Conservation (phyloP, 2,329 filamentous ascomycete species). For the Cordyceps farinosa region DNA sequence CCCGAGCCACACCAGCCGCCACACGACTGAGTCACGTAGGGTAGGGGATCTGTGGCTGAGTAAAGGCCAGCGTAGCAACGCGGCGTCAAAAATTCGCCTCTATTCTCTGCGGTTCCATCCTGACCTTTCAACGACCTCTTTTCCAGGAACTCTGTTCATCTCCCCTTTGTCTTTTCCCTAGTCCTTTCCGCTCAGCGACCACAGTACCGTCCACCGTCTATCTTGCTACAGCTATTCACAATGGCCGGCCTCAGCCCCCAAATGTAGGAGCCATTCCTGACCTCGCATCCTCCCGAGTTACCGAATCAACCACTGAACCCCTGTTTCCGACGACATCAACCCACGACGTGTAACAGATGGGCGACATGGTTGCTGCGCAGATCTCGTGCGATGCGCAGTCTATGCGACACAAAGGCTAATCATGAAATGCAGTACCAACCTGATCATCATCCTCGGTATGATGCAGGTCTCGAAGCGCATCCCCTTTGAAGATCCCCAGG, state of each 20-base stretch:
- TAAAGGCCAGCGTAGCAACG: slow-evolving; percentile 17
- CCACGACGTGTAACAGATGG: background rate
- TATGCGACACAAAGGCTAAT: slow-evolving; percentile 2
- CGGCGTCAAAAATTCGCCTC: slow-evolving; percentile 16
- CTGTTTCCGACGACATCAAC: background rate
- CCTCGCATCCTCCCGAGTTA: background rate
- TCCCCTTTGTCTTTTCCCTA: background rate
- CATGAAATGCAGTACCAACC: slow-evolving; percentile 65
- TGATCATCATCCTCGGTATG: slow-evolving; percentile 93
- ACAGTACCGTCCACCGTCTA: background rate
- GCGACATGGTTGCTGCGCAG: background rate
- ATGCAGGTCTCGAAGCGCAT: slow-evolving; percentile 98
- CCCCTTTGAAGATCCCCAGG: slow-evolving; percentile 78
- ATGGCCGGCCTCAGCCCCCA: slow-evolving; percentile 63
- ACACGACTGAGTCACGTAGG: background rate
- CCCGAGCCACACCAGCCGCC: slow-evolving; percentile 2
- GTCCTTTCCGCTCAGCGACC: background rate
- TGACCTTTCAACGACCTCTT: background rate
- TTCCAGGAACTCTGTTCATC: background rate
- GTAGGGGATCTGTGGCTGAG: slow-evolving; percentile 5
- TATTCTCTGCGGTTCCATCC: slow-evolving; percentile 15
- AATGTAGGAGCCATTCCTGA: slow-evolving; percentile 45
- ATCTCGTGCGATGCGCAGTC: background rate
- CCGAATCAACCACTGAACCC: background rate
- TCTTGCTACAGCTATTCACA: slow-evolving; percentile 31